Evolutionary conservation across 805 yeast genomes (phyloP), one percentile per base, ranked within the genome.

Genomic region (Sungouiella blattae): DNA sequence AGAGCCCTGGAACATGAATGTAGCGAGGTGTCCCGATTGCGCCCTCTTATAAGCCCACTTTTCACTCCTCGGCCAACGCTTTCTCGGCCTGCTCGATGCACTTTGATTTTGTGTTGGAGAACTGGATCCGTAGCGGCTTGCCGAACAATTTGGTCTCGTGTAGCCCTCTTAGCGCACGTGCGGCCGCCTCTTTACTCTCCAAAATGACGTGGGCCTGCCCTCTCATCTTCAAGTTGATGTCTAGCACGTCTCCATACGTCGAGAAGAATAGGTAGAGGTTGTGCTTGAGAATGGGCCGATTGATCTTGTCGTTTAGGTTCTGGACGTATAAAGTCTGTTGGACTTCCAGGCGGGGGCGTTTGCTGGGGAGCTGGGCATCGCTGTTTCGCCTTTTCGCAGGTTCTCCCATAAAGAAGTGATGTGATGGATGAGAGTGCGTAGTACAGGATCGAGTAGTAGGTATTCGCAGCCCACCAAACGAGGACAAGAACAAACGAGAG

Each of bases 161-260:
- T 9, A 78, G 50, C 4, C 71, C 56, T 25, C 67, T 62, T 41
- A 72, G 32, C 0, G 87, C 86, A 30, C 62, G 32, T 9, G 69
- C 62, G 0, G 88, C 80, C 28, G 71, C 74, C 14, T 68, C 69
- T 1, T 62, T 39, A 30, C 71, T 67, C 22, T 72, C 65, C 44
- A 79, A 67, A 1, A 74, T 61, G 2, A 83, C 55, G 62, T 81
- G 83, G 0, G 87, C 88, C 50, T 80, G 87, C 0, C 87, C 88
- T 37, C 85, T 62, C 44, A 69, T 57, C 37, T 63, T 69, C 36
- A 65, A 65, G 28, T 31, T 31, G 8, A 84, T 65, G 8, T 74
- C 71, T 4, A 82, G 51, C 3, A 84, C 74, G 49, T 81, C 87
- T 0, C 87, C 88, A 53, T 69, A 81, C 0, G 79, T 71, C 11